Conservation (phyloP, 305 asterid genomes). For the Rubia balearica region DNA sequence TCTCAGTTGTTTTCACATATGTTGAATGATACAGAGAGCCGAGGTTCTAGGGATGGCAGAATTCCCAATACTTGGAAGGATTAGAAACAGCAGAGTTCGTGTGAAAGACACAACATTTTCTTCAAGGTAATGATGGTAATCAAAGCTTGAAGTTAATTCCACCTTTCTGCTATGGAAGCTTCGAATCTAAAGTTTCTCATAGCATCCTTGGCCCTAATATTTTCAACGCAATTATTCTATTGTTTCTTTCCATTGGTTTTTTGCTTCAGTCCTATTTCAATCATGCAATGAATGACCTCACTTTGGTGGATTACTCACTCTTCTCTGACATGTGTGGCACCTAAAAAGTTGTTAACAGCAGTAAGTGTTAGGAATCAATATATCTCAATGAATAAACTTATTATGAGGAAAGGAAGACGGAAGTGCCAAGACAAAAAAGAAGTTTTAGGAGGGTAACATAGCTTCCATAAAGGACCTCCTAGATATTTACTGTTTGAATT, state of each 20-base stretch:
- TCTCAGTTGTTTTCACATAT: slow-evolving; percentile 11
- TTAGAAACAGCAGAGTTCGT: slow-evolving; percentile 84
- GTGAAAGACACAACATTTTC: slow-evolving; percentile 83
- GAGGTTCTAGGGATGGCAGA: slow-evolving; percentile 73
- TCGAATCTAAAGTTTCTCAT: not conserved
- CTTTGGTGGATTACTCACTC: not conserved
- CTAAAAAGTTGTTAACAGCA: not conserved
- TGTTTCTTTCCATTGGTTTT: not conserved
- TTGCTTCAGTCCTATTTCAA: not conserved
- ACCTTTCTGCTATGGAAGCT: not conserved
- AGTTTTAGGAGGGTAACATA: not conserved
- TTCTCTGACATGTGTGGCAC: not conserved
- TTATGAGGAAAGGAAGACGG: not conserved
- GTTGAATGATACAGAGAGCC: slow-evolving; percentile 61
- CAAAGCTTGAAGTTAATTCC: slow-evolving; percentile 10
- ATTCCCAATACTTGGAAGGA: slow-evolving; percentile 88
- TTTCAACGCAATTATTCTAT: not conserved
- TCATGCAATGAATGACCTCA: slow-evolving; percentile 5
- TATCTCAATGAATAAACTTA: slow-evolving; percentile 2
- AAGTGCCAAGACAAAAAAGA: not conserved
- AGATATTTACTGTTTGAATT: not conserved
- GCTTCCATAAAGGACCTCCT: not conserved
- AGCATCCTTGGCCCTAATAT: not conserved
- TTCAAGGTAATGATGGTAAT: slow-evolving; percentile 75
- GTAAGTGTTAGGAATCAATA: not conserved